phyloP scores from a whole-genome alignment of 257 asterid species.

The Gentiana dahurica region DNA sequence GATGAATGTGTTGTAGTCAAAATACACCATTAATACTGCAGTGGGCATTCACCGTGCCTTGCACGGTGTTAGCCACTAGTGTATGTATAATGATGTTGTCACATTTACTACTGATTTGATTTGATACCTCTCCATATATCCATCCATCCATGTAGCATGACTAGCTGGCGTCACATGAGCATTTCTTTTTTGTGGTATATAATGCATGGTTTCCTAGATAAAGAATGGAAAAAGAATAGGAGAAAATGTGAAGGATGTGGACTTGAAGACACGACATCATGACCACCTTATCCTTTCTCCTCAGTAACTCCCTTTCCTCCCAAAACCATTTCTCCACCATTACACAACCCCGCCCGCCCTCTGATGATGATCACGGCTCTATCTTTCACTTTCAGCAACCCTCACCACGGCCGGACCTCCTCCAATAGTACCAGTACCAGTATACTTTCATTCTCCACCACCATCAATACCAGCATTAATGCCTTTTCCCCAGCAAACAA shows the following conservation, averaged over 20 bases:
- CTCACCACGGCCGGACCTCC: background rate
- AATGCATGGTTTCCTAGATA: background rate
- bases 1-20: no score
- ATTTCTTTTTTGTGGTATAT: no score
- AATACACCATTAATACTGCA: no score
- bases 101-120: no score
- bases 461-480: slow-evolving; percentile 18
- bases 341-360: slow-evolving; percentile 11
- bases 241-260: no score
- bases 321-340: slow-evolving; percentile 12
- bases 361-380: background rate
- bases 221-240: no score
- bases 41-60: no score
- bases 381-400: slow-evolving; percentile 10
- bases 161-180: no score
- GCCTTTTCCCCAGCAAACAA: slow-evolving; percentile 30
- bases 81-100: no score
- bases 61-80: no score
- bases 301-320: slow-evolving; percentile 9
- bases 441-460: background rate
- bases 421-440: background rate
- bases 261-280: background rate
- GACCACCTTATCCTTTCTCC: slow-evolving; percentile 10
- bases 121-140: no score
- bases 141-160: no score